Percentiles rank a stretch among this genome's conserved stretches.
Conservation (phyloP, 179 eudicot species). For the Amaranthus tricolor region DNA sequence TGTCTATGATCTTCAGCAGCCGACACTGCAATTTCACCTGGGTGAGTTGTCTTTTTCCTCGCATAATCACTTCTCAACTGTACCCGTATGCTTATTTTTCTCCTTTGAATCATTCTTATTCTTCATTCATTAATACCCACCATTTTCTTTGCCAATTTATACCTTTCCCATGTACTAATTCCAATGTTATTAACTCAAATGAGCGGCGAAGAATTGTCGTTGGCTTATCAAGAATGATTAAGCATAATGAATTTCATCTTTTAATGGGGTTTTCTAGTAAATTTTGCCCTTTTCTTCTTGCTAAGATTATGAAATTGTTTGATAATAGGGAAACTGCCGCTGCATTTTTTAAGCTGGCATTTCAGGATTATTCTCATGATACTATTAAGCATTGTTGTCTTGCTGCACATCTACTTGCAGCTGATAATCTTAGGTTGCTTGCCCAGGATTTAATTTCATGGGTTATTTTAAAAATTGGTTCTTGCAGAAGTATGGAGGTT, state of each 20-base stretch:
- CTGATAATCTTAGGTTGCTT: slow-evolving; percentile 31
- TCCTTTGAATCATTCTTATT: slow-evolving; percentile 14
- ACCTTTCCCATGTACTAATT: slow-evolving; percentile 32
- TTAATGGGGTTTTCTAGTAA: slow-evolving; percentile 42
- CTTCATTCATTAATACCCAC: slow-evolving; percentile 14
- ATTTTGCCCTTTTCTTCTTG: slow-evolving; percentile 66
- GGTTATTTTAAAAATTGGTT: slow-evolving; percentile 59
- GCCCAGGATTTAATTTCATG: slow-evolving; percentile 77
- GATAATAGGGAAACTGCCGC: slow-evolving; percentile 42
- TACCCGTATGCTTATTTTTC: slow-evolving; percentile 17
- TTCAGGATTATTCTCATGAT: slow-evolving; percentile 44
- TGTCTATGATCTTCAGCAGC: slow-evolving; percentile 23
- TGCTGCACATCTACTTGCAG: slow-evolving; percentile 53
- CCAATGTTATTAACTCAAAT: slow-evolving; percentile 41
- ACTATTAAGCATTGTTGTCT: slow-evolving; percentile 44
- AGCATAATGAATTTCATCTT: slow-evolving; percentile 28
- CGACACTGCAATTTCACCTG: slow-evolving; percentile 10
- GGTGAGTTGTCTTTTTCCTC: slow-evolving; percentile 27
- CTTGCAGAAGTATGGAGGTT: slow-evolving; percentile 46
- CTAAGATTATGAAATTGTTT: slow-evolving; percentile 55
- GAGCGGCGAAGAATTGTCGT: slow-evolving; percentile 55
- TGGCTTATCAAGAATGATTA: slow-evolving; percentile 53
- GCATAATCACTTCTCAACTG: slow-evolving; percentile 24
- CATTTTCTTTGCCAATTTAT: slow-evolving; percentile 54
- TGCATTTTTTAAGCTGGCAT: slow-evolving; percentile 63